Percentiles rank a stretch among this genome's conserved stretches.
These are phyloP conservation scores for Ambrosia artemisiifolia DNA, from an alignment of 129 eudicot genomes.

Conservation along the genomic window DNA sequence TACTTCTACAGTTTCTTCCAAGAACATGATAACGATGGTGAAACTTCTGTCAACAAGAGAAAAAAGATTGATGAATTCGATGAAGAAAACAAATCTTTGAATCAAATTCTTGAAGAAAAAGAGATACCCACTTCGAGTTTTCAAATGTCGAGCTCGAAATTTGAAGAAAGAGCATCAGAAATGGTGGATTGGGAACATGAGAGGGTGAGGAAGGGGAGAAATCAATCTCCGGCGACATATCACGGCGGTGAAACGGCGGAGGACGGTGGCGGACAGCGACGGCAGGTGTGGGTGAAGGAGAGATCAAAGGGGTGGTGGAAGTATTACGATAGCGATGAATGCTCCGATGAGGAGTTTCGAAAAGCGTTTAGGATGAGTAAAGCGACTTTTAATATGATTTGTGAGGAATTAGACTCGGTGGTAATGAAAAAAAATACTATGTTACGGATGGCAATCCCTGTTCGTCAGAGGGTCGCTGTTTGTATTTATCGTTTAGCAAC, in stretches of 20 bases:
- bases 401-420: slow-evolving; percentile 27
- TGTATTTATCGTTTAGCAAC: slow-evolving; percentile 74
- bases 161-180: slow-evolving; percentile 5
- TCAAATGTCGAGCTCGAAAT: not conserved
- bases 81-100: not conserved
- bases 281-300: slow-evolving; percentile 75
- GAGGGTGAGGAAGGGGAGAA: slow-evolving; percentile 19
- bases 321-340: slow-evolving; percentile 45
- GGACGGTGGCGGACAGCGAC: slow-evolving; percentile 24
- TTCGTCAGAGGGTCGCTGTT: slow-evolving; percentile 74
- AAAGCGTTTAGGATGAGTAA: slow-evolving; percentile 62
- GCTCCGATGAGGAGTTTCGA: slow-evolving; percentile 62
- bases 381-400: slow-evolving; percentile 44
- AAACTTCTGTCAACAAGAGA: slow-evolving; percentile 8
- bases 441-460: slow-evolving; percentile 72
- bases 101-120: not conserved
- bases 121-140: not conserved
- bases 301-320: slow-evolving; percentile 90
- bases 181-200: slow-evolving; percentile 15
- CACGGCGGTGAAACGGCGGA: slow-evolving; percentile 1
- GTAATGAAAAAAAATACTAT: slow-evolving; percentile 64
- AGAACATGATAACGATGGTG: slow-evolving; percentile 33
- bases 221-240: slow-evolving; percentile 5
- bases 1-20: slow-evolving; percentile 39
- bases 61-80: slow-evolving; percentile 15